These are phyloP conservation scores for Globisporangium alternatum DNA, from an alignment of 352 stramenopile genomes.

Conservation along the genomic window DNA sequence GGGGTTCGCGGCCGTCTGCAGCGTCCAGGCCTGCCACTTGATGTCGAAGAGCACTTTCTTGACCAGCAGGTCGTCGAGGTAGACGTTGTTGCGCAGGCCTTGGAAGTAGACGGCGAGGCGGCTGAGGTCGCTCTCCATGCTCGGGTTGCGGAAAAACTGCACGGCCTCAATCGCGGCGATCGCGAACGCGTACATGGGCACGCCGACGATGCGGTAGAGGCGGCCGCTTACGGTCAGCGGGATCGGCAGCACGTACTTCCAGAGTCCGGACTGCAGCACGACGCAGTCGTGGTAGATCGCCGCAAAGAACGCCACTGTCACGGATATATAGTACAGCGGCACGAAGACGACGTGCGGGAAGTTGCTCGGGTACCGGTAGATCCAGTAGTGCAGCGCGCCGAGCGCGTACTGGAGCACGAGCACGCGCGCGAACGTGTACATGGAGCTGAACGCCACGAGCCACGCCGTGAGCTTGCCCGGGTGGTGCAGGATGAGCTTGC, in stretches of 20 bases:
- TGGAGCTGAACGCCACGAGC: slow-evolving; percentile 49
- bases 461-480: slow-evolving; percentile 43
- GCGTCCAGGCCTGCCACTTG: slow-evolving; percentile 28
- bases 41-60: slow-evolving; percentile 30
- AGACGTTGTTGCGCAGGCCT: slow-evolving; percentile 20
- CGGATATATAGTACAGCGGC: slow-evolving; percentile 48
- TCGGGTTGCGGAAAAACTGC: slow-evolving; percentile 43
- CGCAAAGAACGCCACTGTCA: slow-evolving; percentile 30
- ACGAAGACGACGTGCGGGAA: slow-evolving; percentile 55
- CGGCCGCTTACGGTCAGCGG: slow-evolving; percentile 55
- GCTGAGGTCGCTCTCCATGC: slow-evolving; percentile 36
- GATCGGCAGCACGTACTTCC: slow-evolving; percentile 65
- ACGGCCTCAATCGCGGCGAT: slow-evolving; percentile 53
- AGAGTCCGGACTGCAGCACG: slow-evolving; percentile 30
- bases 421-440: slow-evolving; percentile 74
- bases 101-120: slow-evolving; percentile 40
- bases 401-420: slow-evolving; percentile 51
- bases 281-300: slow-evolving; percentile 45
- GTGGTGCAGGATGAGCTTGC: slow-evolving; percentile 65
- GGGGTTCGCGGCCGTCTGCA: slow-evolving; percentile 20
- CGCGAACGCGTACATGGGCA: slow-evolving; percentile 57
- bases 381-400: slow-evolving; percentile 44
- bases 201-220: slow-evolving; percentile 52
- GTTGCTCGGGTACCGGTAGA: slow-evolving; percentile 50
- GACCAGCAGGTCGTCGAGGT: slow-evolving; percentile 29